Conservation (phyloP, 129 eudicot species). For the Artemisia annua region DNA sequence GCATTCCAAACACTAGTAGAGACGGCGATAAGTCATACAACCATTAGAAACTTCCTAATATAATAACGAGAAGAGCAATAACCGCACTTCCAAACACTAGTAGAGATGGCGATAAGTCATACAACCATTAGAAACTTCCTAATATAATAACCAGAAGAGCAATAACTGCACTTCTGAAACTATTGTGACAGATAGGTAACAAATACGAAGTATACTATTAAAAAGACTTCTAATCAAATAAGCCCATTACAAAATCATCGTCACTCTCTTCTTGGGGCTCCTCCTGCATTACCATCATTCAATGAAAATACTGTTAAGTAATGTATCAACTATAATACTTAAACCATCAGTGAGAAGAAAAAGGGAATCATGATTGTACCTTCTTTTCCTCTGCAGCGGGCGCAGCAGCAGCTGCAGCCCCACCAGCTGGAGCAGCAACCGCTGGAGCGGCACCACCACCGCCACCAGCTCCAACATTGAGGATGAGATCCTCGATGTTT, state of each 20-base stretch:
- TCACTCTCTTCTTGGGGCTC: constrained; percentile 68
- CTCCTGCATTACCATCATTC: constrained; percentile 39
- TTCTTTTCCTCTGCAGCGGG: constrained; percentile 51
- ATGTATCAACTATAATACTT: neutral
- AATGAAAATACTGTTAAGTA: neutral
- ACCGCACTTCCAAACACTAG: neutral
- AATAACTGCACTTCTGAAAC: constrained; percentile 8
- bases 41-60: too few species aligned
- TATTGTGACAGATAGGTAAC: neutral
- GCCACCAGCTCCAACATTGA: constrained; percentile 53
- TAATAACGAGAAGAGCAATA: too few species aligned
- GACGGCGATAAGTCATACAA: too few species aligned
- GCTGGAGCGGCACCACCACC: constrained; percentile 47
- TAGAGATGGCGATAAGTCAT: neutral
- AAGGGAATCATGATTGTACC: constrained; percentile 6
- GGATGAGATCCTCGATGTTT: constrained; percentile 51
- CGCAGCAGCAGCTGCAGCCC: constrained; percentile 40
- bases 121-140: neutral
- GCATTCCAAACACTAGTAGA: too few species aligned
- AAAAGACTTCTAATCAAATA: constrained; percentile 42
- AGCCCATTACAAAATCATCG: constrained; percentile 60
- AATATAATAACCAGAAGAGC: constrained; percentile 5
- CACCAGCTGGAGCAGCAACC: constrained; percentile 42
- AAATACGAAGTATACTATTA: neutral
- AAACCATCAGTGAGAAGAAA: neutral